Percentiles rank a stretch among this genome's conserved stretches.
These are phyloP conservation scores for Ampelocalamus luodianensis DNA, from an alignment of 176 grass and related monocot species.

Conservation along the genomic window DNA sequence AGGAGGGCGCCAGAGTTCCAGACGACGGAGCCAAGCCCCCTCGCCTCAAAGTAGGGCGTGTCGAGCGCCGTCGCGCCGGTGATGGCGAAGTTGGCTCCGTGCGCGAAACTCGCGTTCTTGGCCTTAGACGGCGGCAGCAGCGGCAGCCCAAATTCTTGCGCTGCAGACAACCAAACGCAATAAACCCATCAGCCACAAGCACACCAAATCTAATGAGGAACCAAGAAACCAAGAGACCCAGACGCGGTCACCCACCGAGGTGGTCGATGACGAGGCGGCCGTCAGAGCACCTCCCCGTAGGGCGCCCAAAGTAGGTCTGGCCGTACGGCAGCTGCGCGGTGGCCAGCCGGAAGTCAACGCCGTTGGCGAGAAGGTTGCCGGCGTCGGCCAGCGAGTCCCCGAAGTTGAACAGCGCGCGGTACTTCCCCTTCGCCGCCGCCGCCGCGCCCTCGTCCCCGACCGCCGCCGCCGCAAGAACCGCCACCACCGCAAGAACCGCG, in stretches of 20 bases:
- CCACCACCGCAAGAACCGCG: not conserved
- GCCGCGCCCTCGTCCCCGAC: not conserved
- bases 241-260: conserved; percentile 49
- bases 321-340: conserved; percentile 72
- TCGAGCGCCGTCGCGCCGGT: conserved; percentile 85
- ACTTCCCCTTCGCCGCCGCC: conserved; percentile 45
- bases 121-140: conserved; percentile 74
- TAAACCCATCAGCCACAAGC: conserved; percentile 30
- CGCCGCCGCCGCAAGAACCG: conserved; percentile 18
- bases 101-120: conserved; percentile 59
- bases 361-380: conserved; percentile 73
- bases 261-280: conserved; percentile 88
- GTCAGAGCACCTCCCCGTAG: conserved; percentile 87
- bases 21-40: conserved; percentile 59
- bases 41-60: conserved; percentile 70
- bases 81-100: conserved; percentile 93
- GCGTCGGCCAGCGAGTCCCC: conserved; percentile 85
- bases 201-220: conserved; percentile 16
- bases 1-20: conserved; percentile 82
- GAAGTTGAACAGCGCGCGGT: conserved; percentile 83
- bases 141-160: conserved; percentile 70
- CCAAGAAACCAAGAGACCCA: not conserved
- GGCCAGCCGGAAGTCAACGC: conserved; percentile 53
- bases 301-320: conserved; percentile 70
- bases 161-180: conserved; percentile 46